Base-by-base conservation (phyloP, 1,139 yeast species). In the Geotrichum bryndzae region DNA sequence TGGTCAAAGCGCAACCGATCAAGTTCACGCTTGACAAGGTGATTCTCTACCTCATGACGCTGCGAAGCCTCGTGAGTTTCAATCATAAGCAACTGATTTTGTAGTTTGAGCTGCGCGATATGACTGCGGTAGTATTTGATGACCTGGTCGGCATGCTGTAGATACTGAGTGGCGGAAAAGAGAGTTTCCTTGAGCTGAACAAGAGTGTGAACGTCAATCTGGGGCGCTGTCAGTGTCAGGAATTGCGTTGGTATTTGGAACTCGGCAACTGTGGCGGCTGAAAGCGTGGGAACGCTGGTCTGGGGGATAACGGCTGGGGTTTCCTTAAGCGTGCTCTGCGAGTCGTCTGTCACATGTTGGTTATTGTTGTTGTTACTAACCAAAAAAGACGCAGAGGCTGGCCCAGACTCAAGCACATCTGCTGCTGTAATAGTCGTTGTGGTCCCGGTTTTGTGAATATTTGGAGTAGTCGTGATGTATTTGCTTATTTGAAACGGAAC, bases 11-110 rank as follows among this genome's bases (percentile, higher is more conserved):
- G 76, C 55, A 82, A 72, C 58, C 82, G 73, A 65, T 82, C 84
- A 35, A 79, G 79, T 66, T 82, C 84, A 53, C 82, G 77, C 67
- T 80, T 78, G 54, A 76, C 74, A 29, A 82, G 68, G 61, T 73
- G 77, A 57, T 75, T 74, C 66, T 82, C 84, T 23, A 81, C 84
- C 64, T 79, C 80, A 60, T 74, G 74, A 48, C 84, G 71, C 67
- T 77, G 80, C 51, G 74, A 72, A 8, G 72, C 66, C 62, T 78
- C 80, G 57, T 74, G 73, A 52, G 74, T 68, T 64, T 77, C 79
- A 35, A 77, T 72, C 29, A 73, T 69, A 52, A 76, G 67, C 48
- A 79, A 70, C 67, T 77, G 72, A 66, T 75, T 77, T 67, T 78
- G 80, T 58, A 80, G 72, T 63, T 76, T 74, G 31, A 64, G 63